Conservation (phyloP, 2,329 filamentous ascomycete genomes). For the Gnomoniopsis sp. region DNA sequence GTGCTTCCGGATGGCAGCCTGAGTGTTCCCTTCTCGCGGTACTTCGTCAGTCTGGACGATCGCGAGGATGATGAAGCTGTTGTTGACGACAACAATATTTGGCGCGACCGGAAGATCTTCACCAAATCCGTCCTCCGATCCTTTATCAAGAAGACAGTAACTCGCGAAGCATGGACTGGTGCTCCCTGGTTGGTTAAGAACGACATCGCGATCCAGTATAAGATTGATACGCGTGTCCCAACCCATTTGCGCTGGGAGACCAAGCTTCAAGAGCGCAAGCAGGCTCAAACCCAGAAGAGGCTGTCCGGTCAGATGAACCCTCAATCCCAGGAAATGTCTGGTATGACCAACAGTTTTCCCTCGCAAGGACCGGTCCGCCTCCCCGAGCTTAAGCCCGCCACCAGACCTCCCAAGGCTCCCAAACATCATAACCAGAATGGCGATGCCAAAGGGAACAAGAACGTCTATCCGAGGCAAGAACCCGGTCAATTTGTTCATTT, state of each 20-base stretch:
- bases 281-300: constrained; percentile 64
- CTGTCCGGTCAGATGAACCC: constrained; percentile 30
- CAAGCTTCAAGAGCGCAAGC: constrained; percentile 74
- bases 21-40: constrained; percentile 70
- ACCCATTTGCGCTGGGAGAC: constrained; percentile 77
- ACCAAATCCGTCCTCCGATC: constrained; percentile 91
- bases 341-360: constrained; percentile 30
- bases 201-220: constrained; percentile 76
- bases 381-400: constrained; percentile 70
- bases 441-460: constrained; percentile 35
- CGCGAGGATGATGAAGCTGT: constrained; percentile 68
- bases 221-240: constrained; percentile 84
- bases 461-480: constrained; percentile 32
- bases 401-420: constrained; percentile 64
- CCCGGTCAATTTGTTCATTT: constrained; percentile 36
- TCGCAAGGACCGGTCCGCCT: constrained; percentile 53
- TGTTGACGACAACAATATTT: constrained; percentile 78
- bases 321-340: constrained; percentile 42
- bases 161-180: constrained; percentile 88
- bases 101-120: constrained; percentile 84
- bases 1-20: constrained; percentile 65
- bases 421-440: constrained; percentile 62
- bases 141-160: constrained; percentile 94
- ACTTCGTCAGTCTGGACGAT: constrained; percentile 73
- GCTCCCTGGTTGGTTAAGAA: constrained; percentile 94